Evolutionary conservation across 2,329 filamentous ascomycete species (phyloP).

Genomic region (Bipolaris gigantea): DNA sequence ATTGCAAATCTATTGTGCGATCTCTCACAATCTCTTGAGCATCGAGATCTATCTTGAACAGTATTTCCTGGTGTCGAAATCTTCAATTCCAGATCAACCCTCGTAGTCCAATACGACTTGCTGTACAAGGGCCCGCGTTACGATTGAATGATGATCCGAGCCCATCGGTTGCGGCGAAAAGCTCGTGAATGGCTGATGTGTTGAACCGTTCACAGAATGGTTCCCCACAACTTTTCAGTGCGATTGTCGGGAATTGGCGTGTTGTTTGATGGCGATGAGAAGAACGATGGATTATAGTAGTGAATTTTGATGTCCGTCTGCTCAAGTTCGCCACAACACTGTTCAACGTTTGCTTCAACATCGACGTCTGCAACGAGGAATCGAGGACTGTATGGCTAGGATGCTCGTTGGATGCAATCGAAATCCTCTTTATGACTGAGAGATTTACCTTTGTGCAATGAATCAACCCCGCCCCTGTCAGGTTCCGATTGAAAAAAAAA

Average conservation of each 20-base stretch:
- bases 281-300: slow-evolving; percentile 35
- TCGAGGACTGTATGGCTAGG: slow-evolving; percentile 52
- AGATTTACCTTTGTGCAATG: slow-evolving; percentile 44
- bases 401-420: slow-evolving; percentile 51
- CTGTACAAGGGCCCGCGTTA: slow-evolving; percentile 41
- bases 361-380: slow-evolving; percentile 50
- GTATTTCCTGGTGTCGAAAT: slow-evolving; percentile 32
- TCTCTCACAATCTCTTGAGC: slow-evolving; percentile 45
- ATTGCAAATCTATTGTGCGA: slow-evolving; percentile 40
- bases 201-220: slow-evolving; percentile 45
- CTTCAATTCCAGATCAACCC: slow-evolving; percentile 42
- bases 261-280: slow-evolving; percentile 25
- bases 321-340: slow-evolving; percentile 29
- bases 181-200: slow-evolving; percentile 45
- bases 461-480: slow-evolving; percentile 39
- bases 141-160: slow-evolving; percentile 38
- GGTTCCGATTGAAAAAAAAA: slow-evolving; percentile 45
- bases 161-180: slow-evolving; percentile 47
- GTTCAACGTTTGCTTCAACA: slow-evolving; percentile 53
- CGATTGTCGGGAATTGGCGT: slow-evolving; percentile 31
- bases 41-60: slow-evolving; percentile 45
- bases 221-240: slow-evolving; percentile 38
- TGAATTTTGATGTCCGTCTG: slow-evolving; percentile 27
- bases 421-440: background rate
- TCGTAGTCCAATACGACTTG: slow-evolving; percentile 38